Evolutionary conservation across 352 stramenopile genomes (phyloP).

Genomic region (Pythium pectinolyticum): DNA sequence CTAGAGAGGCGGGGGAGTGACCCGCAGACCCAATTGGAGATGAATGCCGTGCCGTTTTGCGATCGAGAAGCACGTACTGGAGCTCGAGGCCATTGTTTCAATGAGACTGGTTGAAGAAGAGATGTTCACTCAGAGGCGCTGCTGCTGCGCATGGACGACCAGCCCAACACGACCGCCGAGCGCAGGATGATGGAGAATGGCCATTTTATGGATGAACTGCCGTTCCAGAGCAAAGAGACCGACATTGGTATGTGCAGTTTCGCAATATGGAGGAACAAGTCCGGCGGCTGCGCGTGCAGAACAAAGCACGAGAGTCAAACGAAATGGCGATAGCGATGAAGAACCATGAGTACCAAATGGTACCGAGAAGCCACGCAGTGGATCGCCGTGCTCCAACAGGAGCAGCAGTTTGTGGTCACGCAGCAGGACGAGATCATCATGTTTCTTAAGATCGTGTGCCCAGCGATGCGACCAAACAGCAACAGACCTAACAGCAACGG

Average conservation of each 20-base stretch:
- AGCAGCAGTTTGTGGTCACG: constrained; percentile 58
- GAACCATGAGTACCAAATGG: constrained; percentile 70
- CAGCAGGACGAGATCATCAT: constrained; percentile 69
- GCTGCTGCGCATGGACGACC: constrained; percentile 55
- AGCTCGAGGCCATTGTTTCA: constrained; percentile 65
- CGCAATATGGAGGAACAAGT: constrained; percentile 48
- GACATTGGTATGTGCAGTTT: constrained; percentile 62
- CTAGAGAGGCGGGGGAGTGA: constrained; percentile 37
- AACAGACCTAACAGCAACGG: constrained; percentile 2
- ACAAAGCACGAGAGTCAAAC: constrained; percentile 53
- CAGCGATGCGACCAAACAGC: constrained; percentile 30
- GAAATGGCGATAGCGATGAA: constrained; percentile 61
- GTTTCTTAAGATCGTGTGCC: constrained; percentile 51
- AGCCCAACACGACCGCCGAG: constrained; percentile 70
- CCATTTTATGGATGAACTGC: constrained; percentile 69
- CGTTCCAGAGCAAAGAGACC: constrained; percentile 70
- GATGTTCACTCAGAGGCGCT: constrained; percentile 55
- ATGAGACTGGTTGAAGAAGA: constrained; percentile 72
- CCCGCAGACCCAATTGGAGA: constrained; percentile 38
- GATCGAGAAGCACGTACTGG: constrained; percentile 44
- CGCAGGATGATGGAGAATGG: constrained; percentile 83
- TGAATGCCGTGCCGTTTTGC: constrained; percentile 29
- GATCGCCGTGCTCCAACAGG: constrained; percentile 49
- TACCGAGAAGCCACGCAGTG: constrained; percentile 52
- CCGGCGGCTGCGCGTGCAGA: constrained; percentile 42